phyloP scores from a whole-genome alignment of 352 stramenopile species.

The Phytophthora meadii region DNA sequence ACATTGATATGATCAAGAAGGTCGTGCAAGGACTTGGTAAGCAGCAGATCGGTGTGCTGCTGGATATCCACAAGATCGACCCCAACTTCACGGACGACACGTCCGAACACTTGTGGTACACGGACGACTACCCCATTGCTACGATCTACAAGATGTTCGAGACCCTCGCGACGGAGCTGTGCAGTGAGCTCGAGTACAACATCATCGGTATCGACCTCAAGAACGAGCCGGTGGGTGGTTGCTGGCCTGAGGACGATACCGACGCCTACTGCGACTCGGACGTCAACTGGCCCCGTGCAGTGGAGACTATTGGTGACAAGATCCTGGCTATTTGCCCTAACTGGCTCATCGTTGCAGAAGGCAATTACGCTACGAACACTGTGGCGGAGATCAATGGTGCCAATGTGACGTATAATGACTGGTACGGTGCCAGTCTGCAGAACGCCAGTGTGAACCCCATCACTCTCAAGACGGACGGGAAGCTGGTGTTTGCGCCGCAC shows the following conservation, averaged over 20 bases:
- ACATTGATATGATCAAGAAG: slow-evolving; percentile 88
- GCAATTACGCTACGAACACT: slow-evolving; percentile 56
- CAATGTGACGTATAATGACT: slow-evolving; percentile 82
- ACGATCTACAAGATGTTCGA: slow-evolving; percentile 76
- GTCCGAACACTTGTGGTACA: slow-evolving; percentile 83
- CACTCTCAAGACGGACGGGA: slow-evolving; percentile 58
- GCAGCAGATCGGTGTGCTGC: slow-evolving; percentile 80
- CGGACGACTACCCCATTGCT: slow-evolving; percentile 52
- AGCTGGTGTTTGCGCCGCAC: slow-evolving; percentile 83
- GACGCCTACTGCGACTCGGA: slow-evolving; percentile 60
- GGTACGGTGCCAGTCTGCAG: slow-evolving; percentile 84
- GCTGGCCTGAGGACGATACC: slow-evolving; percentile 67
- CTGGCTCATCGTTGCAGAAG: slow-evolving; percentile 81
- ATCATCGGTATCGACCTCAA: slow-evolving; percentile 87
- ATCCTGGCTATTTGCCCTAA: slow-evolving; percentile 79
- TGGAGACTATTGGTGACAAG: slow-evolving; percentile 64
- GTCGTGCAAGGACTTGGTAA: slow-evolving; percentile 84
- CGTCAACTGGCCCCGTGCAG: slow-evolving; percentile 77
- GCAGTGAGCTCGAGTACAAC: slow-evolving; percentile 84
- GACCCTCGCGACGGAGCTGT: slow-evolving; percentile 71
- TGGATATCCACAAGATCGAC: slow-evolving; percentile 89
- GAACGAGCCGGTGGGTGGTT: slow-evolving; percentile 79
- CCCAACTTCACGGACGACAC: slow-evolving; percentile 72
- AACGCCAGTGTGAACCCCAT: slow-evolving; percentile 80
- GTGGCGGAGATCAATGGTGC: slow-evolving; percentile 56